phyloP scores from a whole-genome alignment of 768 basidiomycete species.

The Ephemerocybe angulata region DNA sequence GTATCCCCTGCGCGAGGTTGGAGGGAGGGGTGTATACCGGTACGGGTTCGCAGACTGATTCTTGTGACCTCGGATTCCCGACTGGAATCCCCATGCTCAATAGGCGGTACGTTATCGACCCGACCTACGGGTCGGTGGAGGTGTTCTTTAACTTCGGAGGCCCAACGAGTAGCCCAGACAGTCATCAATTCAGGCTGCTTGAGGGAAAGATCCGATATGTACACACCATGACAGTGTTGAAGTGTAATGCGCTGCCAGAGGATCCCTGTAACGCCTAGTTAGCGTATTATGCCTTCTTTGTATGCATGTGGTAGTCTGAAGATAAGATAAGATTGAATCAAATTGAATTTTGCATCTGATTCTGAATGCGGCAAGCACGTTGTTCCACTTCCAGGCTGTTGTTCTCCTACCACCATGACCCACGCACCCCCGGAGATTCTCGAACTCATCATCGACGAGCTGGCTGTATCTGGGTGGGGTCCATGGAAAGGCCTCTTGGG shows the following conservation, averaged over 20 bases:
- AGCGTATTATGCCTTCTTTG: too few relatives aligned
- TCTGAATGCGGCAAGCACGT: neutral
- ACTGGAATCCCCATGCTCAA: slow-evolving; percentile 8
- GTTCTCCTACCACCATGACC: neutral
- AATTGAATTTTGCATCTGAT: neutral
- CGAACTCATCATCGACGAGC: slow-evolving; percentile 1
- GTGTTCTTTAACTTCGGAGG: slow-evolving; percentile 8
- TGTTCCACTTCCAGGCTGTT: neutral
- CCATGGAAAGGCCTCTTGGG: neutral
- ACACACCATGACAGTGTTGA: slow-evolving; percentile 6
- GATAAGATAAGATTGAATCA: neutral
- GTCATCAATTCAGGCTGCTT: slow-evolving; percentile 2
- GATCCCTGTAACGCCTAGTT: neutral
- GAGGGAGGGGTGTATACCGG: slow-evolving; percentile 6
- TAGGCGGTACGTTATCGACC: slow-evolving; percentile 8
- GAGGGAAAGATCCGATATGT: slow-evolving; percentile 6
- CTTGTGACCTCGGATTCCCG: slow-evolving; percentile 5
- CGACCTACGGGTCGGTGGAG: slow-evolving; percentile 7
- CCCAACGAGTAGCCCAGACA: slow-evolving; percentile 7
- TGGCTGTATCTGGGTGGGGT: neutral
- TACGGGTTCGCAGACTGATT: neutral
- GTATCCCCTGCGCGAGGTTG: slow-evolving; percentile 1
- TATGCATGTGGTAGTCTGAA: too few relatives aligned
- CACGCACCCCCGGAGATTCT: neutral
- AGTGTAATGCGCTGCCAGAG: slow-evolving; percentile 1